Evolutionary conservation across 306 rosid genomes (phyloP).

Genomic region (Malus sylvestris): DNA sequence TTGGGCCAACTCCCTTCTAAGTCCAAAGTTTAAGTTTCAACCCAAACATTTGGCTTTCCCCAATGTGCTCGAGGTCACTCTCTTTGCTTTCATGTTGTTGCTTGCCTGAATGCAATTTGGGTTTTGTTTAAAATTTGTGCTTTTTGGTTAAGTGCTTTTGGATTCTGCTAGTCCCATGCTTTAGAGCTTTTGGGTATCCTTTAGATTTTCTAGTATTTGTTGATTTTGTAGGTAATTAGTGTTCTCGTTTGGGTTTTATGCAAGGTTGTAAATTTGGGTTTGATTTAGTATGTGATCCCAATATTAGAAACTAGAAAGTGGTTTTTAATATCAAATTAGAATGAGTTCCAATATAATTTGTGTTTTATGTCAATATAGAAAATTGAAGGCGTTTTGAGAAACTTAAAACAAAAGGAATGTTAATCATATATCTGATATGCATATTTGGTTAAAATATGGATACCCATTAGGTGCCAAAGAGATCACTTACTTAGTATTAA

Average conservation of each 20-base stretch:
- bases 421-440: not conserved
- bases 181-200: not conserved
- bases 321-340: not conserved
- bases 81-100: not conserved
- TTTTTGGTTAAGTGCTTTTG: not conserved
- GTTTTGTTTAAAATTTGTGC: not conserved
- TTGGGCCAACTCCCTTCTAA: no score
- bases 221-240: not conserved
- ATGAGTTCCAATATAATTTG: not conserved
- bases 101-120: not conserved
- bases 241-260: not conserved
- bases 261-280: not conserved
- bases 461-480: not conserved
- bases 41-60: not conserved
- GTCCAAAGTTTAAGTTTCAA: no score
- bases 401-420: not conserved
- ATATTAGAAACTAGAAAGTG: not conserved
- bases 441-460: not conserved
- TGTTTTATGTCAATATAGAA: not conserved
- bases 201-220: not conserved
- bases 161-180: not conserved
- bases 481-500: not conserved
- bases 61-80: conserved; percentile 5
- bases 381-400: not conserved
- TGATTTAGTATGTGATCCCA: not conserved